Evolutionary conservation across 805 yeast genomes (phyloP), one percentile per base, ranked within the genome.

Genomic region (Yarrowia porcina): DNA sequence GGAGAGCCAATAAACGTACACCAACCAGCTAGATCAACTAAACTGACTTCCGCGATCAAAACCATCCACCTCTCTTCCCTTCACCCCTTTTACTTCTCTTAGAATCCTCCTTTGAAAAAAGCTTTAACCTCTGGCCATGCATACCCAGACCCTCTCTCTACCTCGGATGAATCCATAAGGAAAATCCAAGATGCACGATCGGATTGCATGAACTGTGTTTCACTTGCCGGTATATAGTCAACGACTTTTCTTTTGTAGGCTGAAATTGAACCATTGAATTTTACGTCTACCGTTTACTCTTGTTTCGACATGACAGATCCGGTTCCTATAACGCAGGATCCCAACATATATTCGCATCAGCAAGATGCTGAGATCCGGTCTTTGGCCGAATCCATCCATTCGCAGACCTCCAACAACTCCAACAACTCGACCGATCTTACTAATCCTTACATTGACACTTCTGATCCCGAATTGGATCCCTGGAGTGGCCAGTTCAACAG

Each of bases 401-500:
- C 61, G 3, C 61, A 56, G 30, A 23, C 17, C 18, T 54, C 61
- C 35, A 54, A 38, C 35, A n/a, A 11, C 21, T 54, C 61, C 18
- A 23, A 18, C 61, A 11, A 20, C 41, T 42, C 63, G 15, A 17
- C 44, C 3, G 54, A 60, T 13, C 54, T 33, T n/a, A 47, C 50
- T 25, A 72, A 69, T 63, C 69, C 74, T 8, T 72, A 69, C 44
- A 30, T 59, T 10, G 72, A 65, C 38, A 63, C 56, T 15, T 61
- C 52, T n/a, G 83, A 80, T 65, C 80, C 81, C 2, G 69, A 74
- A 38, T 76, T 88, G 66, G 83, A 87, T 69, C 93, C 93, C 10
- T 76, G 80, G 63, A 75, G 80, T 49, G 82, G 79, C 1, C 70
- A 80, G 30, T 88, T 88, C 73, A 75, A 77, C 66, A 77, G 88